Base-by-base conservation (phyloP, 1,139 yeast genomes). In the Lodderomyces margitis region DNA sequence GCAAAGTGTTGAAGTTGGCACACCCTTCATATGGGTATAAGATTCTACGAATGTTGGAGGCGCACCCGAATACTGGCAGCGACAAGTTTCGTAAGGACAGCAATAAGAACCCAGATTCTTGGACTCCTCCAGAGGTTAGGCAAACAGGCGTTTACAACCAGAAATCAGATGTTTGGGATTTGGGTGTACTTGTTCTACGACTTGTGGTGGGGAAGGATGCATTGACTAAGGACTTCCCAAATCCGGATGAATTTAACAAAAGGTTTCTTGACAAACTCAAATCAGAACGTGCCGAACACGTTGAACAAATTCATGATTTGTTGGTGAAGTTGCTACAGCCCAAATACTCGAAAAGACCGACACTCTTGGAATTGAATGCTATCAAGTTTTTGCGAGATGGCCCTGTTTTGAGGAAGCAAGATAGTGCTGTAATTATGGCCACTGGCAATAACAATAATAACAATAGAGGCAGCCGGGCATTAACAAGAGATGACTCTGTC, bases 121-220 rank as follows among this genome's bases (percentile, higher is more conserved):
- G 96, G 97, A 64, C 96, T 0, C 34, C 37, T 14, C 96, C 98
- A 0, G 97, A 89, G 56, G 54, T 84, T 12, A 55, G 61, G 5
- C 64, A 68, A 34, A 55, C 59, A 0, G 63, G 65, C 11, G 66
- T 59, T 31, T 51, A 61, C 14, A 83, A 84, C 9, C 86, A 83
- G 44, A 87, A 88, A 56, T 82, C 96, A 0, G 98, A 94, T 63
- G 83, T 94, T 5, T 92, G 97, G 96, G 86, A 87, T 53, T 66
- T 91, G 38, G 98, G 97, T 3, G 87, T 87, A 0, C 62, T 87
- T 4, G 83, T 92, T 52, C 66, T 87, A 21, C 80, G 87, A 47
- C 74, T 88, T 54, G 78, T 89, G 57, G 67, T 81, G 34, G 95
- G 95, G 7, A 57, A 55, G 38, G 55, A 61, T 38, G 75, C 74